Base-by-base conservation (phyloP, 257 asterid species). In the Voacanga thouarsii region DNA sequence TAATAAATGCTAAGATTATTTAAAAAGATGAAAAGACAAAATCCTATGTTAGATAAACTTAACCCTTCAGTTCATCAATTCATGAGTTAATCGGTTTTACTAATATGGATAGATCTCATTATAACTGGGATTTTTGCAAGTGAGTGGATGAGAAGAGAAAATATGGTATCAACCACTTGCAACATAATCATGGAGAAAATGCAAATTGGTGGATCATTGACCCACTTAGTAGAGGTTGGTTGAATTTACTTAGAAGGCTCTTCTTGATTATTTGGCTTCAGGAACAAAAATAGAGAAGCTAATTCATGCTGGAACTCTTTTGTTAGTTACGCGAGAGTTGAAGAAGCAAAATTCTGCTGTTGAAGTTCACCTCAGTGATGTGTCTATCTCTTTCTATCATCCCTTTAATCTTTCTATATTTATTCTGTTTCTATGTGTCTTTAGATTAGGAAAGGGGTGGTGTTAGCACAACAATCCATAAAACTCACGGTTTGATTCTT, bases 131-230 rank as follows among this genome's bases (percentile, higher is more conserved):
- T n/a, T n/a, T n/a, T n/a, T n/a, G n/a, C n/a, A n/a, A n/a, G n/a
- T n/a, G n/a, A n/a, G 82, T 88, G 99, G 78, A 91, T 96, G 94
- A 89, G 96, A 87, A 85, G 99, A 84, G 99, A 93, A 80, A 93
- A 89, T 80, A 81, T 96, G 83, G 94, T 87, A 49, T 86, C 94
- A 51, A 82, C 82, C 78, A 84, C 91, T 12, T 96, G 99, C 80
- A 87, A 76, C 87, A 59, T 92, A 83, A 84, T 96, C 18, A 93
- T 90, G 97, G 97, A 96, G 83, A 93, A 93, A 85, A 78, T 96
- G 95, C 91, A 94, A 83, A 85, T 92, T 8, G 99, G 98, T 44
- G 99, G 99, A 49, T 82, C 92, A 30, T 87, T 97, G 43, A 83
- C 81, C 76, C 94, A 97, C 79, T 0, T 90, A 83, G 73, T 93